Evolutionary conservation across 192 early-diverging fungal species (phyloP).

Genomic region (Dissophora ornata): DNA sequence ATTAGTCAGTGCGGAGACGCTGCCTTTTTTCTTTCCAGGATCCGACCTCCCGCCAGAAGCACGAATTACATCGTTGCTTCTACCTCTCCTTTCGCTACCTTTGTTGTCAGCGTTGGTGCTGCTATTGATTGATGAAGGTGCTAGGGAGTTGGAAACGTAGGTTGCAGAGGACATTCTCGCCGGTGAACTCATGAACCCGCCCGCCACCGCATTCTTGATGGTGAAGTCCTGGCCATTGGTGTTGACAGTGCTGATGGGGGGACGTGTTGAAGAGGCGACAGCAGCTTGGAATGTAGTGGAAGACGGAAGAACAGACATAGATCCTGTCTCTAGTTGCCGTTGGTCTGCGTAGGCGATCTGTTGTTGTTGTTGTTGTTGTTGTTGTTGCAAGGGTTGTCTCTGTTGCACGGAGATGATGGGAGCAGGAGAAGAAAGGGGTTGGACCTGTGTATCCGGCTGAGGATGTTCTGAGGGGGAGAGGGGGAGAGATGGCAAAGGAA

Average conservation of each 20-base stretch:
- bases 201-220: conserved; percentile 14
- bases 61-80: too few species aligned
- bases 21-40: too few species aligned
- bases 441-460: too few species aligned
- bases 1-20: neutral
- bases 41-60: too few species aligned
- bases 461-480: neutral
- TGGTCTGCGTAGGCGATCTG: too few species aligned
- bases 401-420: neutral
- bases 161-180: neutral
- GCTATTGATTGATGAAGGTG: neutral
- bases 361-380: neutral
- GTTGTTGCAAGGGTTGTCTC: neutral
- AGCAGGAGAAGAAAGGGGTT: neutral
- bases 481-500: neutral
- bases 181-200: conserved; percentile 18
- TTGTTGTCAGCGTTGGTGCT: too few species aligned
- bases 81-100: too few species aligned
- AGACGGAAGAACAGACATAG: too few species aligned
- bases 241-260: conserved; percentile 2
- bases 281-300: too few species aligned
- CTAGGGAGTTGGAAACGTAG: conserved; percentile 6
- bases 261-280: too few species aligned
- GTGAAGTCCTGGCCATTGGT: neutral
- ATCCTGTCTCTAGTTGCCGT: too few species aligned